Percentiles rank a stretch among this genome's conserved stretches.
These are phyloP conservation scores for Novymonas esmeraldas DNA, from an alignment of 208 protist species.

Conservation along the genomic window DNA sequence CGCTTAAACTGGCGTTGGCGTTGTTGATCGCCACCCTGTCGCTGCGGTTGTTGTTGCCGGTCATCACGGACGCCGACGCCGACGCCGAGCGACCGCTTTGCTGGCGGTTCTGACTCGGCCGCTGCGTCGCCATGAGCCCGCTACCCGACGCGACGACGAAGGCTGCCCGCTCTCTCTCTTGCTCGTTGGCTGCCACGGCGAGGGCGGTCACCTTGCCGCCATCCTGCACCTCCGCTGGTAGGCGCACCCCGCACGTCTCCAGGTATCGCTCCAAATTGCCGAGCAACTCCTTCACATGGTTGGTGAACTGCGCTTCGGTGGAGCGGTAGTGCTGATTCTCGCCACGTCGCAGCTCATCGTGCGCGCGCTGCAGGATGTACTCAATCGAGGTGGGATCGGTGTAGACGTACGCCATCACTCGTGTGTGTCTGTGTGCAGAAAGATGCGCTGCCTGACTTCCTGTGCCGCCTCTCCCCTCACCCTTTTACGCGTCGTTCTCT, in stretches of 20 bases:
- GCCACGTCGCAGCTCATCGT: conserved; percentile 27
- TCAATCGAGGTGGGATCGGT: conserved; percentile 33
- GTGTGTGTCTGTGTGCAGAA: background rate
- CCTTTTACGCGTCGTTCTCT: too few relatives aligned
- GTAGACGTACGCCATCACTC: conserved; percentile 23
- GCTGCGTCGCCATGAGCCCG: background rate
- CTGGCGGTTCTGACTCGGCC: background rate
- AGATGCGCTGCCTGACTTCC: too few relatives aligned
- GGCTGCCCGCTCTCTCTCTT: conserved; percentile 1
- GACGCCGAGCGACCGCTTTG: background rate
- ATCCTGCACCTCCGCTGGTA: conserved; percentile 21
- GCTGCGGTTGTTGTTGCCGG: background rate
- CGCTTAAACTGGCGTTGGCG: background rate
- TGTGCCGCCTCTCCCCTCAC: too few relatives aligned
- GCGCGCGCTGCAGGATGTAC: conserved; percentile 26
- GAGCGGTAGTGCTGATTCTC: conserved; percentile 25
- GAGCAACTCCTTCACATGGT: conserved; percentile 28
- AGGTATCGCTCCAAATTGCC: conserved; percentile 40
- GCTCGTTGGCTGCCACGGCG: conserved; percentile 4
- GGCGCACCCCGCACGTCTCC: conserved; percentile 27
- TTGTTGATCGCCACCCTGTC: background rate
- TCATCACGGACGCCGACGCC: background rate
- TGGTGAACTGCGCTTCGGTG: conserved; percentile 22
- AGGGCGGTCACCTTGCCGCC: conserved; percentile 3
- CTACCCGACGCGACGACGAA: background rate